These are phyloP conservation scores for Euphorbia tirucalli DNA, from an alignment of 345 rosid species.

Conservation along the genomic window DNA sequence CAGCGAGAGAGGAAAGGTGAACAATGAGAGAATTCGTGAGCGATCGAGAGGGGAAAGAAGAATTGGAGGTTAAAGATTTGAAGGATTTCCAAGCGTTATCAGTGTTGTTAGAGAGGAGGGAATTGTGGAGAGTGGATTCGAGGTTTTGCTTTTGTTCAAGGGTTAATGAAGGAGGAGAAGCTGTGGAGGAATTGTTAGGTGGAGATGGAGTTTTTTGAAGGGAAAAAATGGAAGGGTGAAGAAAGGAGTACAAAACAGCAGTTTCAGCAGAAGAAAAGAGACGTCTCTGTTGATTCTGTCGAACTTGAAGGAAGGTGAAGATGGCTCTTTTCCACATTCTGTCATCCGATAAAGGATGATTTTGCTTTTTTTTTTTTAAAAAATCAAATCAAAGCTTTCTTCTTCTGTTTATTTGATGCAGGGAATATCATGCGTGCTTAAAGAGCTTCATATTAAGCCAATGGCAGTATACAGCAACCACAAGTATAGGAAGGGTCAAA, in stretches of 20 bases:
- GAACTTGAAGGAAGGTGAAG: not conserved
- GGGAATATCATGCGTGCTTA: too few relatives aligned
- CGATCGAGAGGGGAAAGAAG: conserved; percentile 51
- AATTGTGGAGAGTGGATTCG: conserved; percentile 53
- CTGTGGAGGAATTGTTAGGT: conserved; percentile 21
- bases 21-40: conserved; percentile 69
- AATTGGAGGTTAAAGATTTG: conserved; percentile 53
- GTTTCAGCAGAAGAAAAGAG: conserved; percentile 38
- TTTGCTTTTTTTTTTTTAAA: too few relatives aligned
- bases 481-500: too few relatives aligned
- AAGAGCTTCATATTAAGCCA: too few relatives aligned
- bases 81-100: conserved; percentile 85
- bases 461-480: too few relatives aligned
- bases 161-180: conserved; percentile 33
- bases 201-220: conserved; percentile 23
- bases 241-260: conserved; percentile 70
- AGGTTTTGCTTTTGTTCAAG: conserved; percentile 42
- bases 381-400: too few relatives aligned
- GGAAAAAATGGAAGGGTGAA: conserved; percentile 67
- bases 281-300: conserved; percentile 23
- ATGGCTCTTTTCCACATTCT: conserved; percentile 40
- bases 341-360: not conserved
- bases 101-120: conserved; percentile 48
- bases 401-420: too few relatives aligned
- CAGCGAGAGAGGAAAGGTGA: conserved; percentile 51